Conservation (phyloP, 805 yeast genomes). For the Candida khao-thaluensis region DNA sequence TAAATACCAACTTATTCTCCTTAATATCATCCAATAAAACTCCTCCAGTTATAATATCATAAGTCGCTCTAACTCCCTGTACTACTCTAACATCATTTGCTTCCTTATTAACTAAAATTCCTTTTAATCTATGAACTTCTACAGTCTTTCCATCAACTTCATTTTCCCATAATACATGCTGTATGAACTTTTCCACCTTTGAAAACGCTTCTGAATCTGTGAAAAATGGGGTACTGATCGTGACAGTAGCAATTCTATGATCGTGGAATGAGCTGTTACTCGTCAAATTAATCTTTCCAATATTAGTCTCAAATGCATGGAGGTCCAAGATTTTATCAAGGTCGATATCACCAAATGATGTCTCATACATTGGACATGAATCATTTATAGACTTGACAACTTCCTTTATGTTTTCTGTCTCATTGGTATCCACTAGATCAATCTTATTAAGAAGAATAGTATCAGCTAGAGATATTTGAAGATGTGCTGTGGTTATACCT, state of each 20-base stretch:
- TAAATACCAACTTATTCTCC: constrained; percentile 64
- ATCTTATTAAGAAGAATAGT: constrained; percentile 74
- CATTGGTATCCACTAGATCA: constrained; percentile 43
- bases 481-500: constrained; percentile 75
- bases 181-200: constrained; percentile 61
- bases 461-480: constrained; percentile 91
- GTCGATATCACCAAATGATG: constrained; percentile 75
- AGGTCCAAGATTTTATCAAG: constrained; percentile 67
- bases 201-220: constrained; percentile 35
- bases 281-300: constrained; percentile 18
- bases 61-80: constrained; percentile 93
- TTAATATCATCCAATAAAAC: constrained; percentile 34
- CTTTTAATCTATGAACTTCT: constrained; percentile 84
- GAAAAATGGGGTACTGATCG: constrained; percentile 46
- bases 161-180: constrained; percentile 73
- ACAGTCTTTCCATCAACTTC: constrained; percentile 39
- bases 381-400: constrained; percentile 59
- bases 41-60: constrained; percentile 63
- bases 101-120: constrained; percentile 51
- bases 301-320: constrained; percentile 63
- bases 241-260: constrained; percentile 35
- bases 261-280: constrained; percentile 32
- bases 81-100: constrained; percentile 51
- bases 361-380: constrained; percentile 62
- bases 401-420: constrained; percentile 29